A percentile compares a stretch with the other conserved stretches of the same genome.
Evolutionary conservation across 768 basidiomycete genomes (phyloP).

Genomic region (Jaapia argillacea): DNA sequence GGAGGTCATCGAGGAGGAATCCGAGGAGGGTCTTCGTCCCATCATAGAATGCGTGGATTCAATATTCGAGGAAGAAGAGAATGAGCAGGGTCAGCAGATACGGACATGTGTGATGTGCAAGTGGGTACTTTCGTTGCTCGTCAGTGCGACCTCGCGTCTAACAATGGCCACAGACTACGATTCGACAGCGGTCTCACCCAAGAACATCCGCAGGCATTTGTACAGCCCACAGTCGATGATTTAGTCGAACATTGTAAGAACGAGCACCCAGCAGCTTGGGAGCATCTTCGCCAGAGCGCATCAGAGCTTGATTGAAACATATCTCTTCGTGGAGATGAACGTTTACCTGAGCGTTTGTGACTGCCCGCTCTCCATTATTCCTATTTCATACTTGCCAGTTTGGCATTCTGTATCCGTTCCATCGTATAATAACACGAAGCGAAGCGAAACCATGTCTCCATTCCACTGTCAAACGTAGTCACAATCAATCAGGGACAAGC

Average conservation of each 20-base stretch:
- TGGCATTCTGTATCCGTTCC: no score
- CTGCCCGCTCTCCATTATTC: background rate
- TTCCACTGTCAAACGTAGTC: no score
- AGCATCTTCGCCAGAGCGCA: slow-evolving; percentile 10
- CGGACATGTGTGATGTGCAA: slow-evolving; percentile 40
- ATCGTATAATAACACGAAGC: no score
- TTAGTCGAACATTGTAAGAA: slow-evolving; percentile 37
- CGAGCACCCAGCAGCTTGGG: slow-evolving; percentile 42
- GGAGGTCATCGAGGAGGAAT: background rate
- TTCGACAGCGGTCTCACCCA: slow-evolving; percentile 18
- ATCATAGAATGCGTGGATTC: slow-evolving; percentile 30
- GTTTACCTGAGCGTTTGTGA: background rate
- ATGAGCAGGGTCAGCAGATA: slow-evolving; percentile 17
- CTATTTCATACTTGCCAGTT: no score
- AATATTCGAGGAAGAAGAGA: slow-evolving; percentile 23
- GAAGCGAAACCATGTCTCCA: no score
- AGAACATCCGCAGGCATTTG: slow-evolving; percentile 25
- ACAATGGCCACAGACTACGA: slow-evolving; percentile 22
- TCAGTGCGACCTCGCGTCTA: background rate
- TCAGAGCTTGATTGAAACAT: background rate
- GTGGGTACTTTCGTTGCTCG: slow-evolving; percentile 24
- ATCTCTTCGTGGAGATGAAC: background rate
- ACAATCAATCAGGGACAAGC: no score
- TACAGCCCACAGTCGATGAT: slow-evolving; percentile 27
- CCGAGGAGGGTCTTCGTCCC: slow-evolving; percentile 12